A percentile compares a stretch with the other conserved stretches of the same genome.
phyloP scores from a whole-genome alignment of 1,284 basidiomycete genomes.

The Heterobasidion irregulare region DNA sequence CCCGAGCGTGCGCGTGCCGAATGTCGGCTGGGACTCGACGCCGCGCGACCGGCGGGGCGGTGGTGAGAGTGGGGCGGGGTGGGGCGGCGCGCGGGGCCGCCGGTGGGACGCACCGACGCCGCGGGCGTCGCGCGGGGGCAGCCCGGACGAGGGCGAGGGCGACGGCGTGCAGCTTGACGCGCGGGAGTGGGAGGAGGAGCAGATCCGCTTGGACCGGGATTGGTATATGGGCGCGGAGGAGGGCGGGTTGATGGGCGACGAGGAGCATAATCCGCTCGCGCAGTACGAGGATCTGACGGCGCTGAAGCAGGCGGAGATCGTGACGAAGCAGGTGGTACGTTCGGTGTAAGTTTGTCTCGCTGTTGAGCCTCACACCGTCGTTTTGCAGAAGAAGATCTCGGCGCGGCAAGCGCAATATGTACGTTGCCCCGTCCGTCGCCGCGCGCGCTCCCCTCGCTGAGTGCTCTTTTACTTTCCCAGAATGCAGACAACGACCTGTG shows the following conservation, averaged over 20 bases:
- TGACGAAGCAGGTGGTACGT: conserved; percentile 67
- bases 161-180: conserved; percentile 37
- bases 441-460: conserved; percentile 1
- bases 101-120: conserved; percentile 88
- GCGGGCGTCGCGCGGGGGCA: conserved; percentile 49
- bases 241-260: conserved; percentile 77
- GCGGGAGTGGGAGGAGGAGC: conserved; percentile 94
- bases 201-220: conserved; percentile 81
- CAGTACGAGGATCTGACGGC: conserved; percentile 81
- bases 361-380: conserved; percentile 1
- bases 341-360: neutral
- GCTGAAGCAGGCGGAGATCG: conserved; percentile 72
- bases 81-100: conserved; percentile 51
- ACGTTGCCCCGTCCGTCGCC: conserved; percentile 12
- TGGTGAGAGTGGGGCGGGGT: conserved; percentile 42
- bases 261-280: conserved; percentile 87
- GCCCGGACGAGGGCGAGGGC: conserved; percentile 57
- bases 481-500: conserved; percentile 97
- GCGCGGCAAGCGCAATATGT: conserved; percentile 93
- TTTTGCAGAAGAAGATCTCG: conserved; percentile 69
- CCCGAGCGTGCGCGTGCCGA: conserved; percentile 82
- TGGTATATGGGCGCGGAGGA: conserved; percentile 93
- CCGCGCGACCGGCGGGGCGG: conserved; percentile 51
- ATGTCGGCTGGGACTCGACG: conserved; percentile 86
- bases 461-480: conserved; percentile 28